Conservation (phyloP, 2,329 filamentous ascomycete species). For the Xylariaceae sp. region DNA sequence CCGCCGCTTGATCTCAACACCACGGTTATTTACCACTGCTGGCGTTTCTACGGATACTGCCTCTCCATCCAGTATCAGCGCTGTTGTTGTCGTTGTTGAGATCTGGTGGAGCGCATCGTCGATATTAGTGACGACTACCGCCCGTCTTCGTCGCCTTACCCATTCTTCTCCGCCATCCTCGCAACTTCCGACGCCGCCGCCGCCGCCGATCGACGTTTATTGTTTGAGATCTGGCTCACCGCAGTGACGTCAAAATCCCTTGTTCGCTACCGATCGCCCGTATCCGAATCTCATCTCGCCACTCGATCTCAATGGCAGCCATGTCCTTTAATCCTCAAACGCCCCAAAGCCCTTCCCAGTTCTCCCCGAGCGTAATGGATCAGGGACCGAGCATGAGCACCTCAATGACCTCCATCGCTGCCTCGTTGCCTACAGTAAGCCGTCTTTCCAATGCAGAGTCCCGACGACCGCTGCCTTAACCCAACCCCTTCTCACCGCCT, state of each 20-base stretch:
- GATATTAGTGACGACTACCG: background rate
- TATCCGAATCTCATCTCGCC: slow-evolving; percentile 11
- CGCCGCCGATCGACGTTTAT: slow-evolving; percentile 10
- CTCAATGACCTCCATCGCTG: slow-evolving; percentile 49
- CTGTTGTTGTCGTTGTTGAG: background rate
- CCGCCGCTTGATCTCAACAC: slow-evolving; percentile 5
- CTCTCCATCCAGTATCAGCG: background rate
- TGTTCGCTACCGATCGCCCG: slow-evolving; percentile 7
- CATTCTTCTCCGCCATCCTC: background rate
- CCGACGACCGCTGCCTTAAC: background rate
- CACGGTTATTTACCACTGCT: slow-evolving; percentile 2
- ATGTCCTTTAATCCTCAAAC: slow-evolving; percentile 67
- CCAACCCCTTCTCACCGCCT: background rate
- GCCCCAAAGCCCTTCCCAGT: slow-evolving; percentile 63
- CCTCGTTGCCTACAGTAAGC: slow-evolving; percentile 51
- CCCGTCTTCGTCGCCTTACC: slow-evolving; percentile 4
- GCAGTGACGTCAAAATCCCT: slow-evolving; percentile 13
- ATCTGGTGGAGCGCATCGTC: slow-evolving; percentile 5
- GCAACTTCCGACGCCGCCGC: background rate
- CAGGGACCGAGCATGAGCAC: slow-evolving; percentile 47
- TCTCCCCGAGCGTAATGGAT: slow-evolving; percentile 53
- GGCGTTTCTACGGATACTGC: background rate
- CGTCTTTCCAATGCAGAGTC: background rate
- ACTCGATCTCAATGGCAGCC: slow-evolving; percentile 39
- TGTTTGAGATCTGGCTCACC: slow-evolving; percentile 10